Evolutionary conservation across 495 filamentous ascomycete species (phyloP).

Genomic region (Paragyromitra xinjiangensis): DNA sequence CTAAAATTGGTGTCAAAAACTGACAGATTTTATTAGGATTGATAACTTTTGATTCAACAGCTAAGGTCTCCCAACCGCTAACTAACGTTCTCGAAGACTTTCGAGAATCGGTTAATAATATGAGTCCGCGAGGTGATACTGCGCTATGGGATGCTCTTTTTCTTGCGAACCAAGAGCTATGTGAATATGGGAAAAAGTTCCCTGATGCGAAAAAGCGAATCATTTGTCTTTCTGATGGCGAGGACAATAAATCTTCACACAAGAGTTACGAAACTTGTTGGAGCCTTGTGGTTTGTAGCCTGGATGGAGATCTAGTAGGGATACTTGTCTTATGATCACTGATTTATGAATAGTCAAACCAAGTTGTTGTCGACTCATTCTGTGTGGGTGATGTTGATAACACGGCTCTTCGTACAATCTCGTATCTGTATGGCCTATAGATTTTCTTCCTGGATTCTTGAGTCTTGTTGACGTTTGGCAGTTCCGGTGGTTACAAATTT

Average conservation of each 20-base stretch:
- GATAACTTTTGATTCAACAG: conserved; percentile 50
- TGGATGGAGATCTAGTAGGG: not conserved
- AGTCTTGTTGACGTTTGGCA: not conserved
- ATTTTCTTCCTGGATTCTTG: not conserved
- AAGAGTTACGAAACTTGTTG: conserved; percentile 12
- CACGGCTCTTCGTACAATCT: conserved; percentile 47
- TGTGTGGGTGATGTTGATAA: conserved; percentile 53
- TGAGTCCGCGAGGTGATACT: conserved; percentile 54
- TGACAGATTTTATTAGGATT: conserved; percentile 35
- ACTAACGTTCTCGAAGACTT: conserved; percentile 57
- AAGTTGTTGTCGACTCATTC: conserved; percentile 55
- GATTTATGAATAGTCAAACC: conserved; percentile 23
- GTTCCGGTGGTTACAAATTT: conserved; percentile 55
- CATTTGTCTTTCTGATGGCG: conserved; percentile 56
- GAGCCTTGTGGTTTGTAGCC: conserved; percentile 15
- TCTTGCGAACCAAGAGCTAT: conserved; percentile 53
- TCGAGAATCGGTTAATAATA: conserved; percentile 48
- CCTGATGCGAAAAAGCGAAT: conserved; percentile 57
- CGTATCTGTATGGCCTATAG: conserved; percentile 37
- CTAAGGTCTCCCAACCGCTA: conserved; percentile 44
- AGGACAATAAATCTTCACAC: conserved; percentile 54
- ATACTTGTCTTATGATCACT: conserved; percentile 31
- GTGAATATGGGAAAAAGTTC: conserved; percentile 51
- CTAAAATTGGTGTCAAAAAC: not conserved
- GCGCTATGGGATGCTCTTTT: conserved; percentile 55